phyloP scores from a whole-genome alignment of 169 alveolate species.

The Theileria sp. region DNA sequence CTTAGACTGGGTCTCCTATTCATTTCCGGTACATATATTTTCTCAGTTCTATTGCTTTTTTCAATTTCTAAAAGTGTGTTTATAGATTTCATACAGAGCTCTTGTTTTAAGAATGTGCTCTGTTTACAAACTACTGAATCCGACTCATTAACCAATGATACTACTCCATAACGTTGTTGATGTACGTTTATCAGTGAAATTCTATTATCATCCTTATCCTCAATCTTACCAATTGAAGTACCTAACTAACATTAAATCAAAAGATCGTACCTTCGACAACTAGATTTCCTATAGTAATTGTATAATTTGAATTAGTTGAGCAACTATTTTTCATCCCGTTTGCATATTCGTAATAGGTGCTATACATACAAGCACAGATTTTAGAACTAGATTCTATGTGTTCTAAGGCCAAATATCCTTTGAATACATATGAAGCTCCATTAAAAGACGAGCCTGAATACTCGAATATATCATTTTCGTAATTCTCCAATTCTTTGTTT shows the following conservation, averaged over 20 bases:
- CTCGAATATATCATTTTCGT: constrained; percentile 18
- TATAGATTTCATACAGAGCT: background rate
- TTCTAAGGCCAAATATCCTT: constrained; percentile 35
- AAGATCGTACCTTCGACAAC: constrained; percentile 10
- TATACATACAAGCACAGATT: constrained; percentile 40
- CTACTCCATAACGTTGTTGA: background rate
- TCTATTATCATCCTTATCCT: background rate
- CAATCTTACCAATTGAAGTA: background rate
- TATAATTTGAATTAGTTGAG: background rate
- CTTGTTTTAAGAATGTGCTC: background rate
- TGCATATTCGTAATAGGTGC: constrained; percentile 23
- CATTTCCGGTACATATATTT: constrained; percentile 7
- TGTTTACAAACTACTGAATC: background rate
- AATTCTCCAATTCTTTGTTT: constrained; percentile 10
- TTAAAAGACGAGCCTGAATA: background rate
- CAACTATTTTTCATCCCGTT: constrained; percentile 19
- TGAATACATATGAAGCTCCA: constrained; percentile 20
- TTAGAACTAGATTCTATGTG: background rate
- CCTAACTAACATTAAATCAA: background rate
- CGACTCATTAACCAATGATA: constrained; percentile 3
- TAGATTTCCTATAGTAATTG: constrained; percentile 3
- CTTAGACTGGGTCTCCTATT: background rate
- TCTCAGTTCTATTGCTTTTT: background rate
- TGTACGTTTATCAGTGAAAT: background rate
- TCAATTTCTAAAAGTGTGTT: background rate